These are phyloP conservation scores for Flaveria robusta DNA, from an alignment of 129 eudicot genomes.

Conservation along the genomic window DNA sequence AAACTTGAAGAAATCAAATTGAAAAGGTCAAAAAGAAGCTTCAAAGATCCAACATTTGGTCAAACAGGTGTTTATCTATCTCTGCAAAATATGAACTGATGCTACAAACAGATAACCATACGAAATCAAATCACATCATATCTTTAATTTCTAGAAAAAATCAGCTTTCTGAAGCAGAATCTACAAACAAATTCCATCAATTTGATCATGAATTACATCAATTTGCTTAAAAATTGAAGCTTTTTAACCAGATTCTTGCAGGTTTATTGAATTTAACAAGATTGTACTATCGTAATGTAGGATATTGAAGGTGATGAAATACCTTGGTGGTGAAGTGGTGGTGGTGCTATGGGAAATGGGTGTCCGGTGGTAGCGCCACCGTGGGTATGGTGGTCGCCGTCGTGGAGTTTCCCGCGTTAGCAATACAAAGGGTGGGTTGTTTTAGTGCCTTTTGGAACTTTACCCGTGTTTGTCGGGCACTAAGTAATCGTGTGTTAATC, in stretches of 20 bases:
- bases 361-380: conserved; percentile 3
- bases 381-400: conserved; percentile 1
- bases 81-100: background rate
- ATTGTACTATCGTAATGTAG: conserved; percentile 1
- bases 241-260: background rate
- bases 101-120: conserved; percentile 1
- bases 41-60: conserved; percentile 8
- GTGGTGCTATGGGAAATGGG: conserved; percentile 4
- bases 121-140: conserved; percentile 4
- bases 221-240: background rate
- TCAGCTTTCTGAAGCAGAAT: conserved; percentile 3
- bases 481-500: conserved; percentile 32
- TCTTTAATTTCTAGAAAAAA: background rate
- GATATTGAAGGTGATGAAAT: background rate
- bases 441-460: conserved; percentile 27
- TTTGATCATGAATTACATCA: background rate
- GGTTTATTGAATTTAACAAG: background rate
- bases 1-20: background rate
- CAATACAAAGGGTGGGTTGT: conserved; percentile 19
- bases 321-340: conserved; percentile 8
- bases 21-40: conserved; percentile 31
- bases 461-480: conserved; percentile 30
- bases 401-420: conserved; percentile 29
- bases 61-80: background rate
- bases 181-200: background rate